A percentile compares a stretch with the other conserved stretches of the same genome.
These are phyloP conservation scores for Melaleuca quinquenervia DNA, from an alignment of 345 rosid genomes.

Conservation along the genomic window DNA sequence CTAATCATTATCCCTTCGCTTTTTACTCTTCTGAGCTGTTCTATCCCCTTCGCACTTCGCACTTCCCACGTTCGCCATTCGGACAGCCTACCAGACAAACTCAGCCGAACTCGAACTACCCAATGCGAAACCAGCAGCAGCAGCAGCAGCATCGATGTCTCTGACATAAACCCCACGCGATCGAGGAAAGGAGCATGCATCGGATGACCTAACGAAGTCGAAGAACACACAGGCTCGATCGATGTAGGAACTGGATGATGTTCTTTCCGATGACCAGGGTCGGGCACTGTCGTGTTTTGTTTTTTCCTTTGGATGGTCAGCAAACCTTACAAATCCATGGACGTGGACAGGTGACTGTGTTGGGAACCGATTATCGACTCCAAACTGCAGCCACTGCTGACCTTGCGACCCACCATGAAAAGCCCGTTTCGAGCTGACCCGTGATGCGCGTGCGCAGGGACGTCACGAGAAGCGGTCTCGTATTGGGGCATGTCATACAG, in stretches of 20 bases:
- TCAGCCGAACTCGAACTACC: neutral
- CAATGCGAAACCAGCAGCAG: neutral
- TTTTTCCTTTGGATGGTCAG: neutral
- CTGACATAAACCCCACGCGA: neutral
- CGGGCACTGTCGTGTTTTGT: neutral
- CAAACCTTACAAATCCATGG: neutral
- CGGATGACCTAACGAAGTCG: neutral
- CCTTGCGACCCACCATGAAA: neutral
- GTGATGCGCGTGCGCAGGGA: rapidly evolving
- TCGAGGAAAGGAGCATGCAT: neutral
- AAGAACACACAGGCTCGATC: neutral
- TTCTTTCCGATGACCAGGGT: neutral
- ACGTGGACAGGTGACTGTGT: neutral
- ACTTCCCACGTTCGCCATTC: neutral
- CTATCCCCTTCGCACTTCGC: no score
- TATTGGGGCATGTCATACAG: rapidly evolving
- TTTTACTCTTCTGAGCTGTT: neutral
- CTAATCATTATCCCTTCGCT: neutral
- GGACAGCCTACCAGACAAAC: neutral
- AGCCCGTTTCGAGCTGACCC: neutral
- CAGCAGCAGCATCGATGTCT: neutral
- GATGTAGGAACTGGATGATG: neutral
- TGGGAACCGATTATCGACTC: neutral
- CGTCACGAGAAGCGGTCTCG: neutral
- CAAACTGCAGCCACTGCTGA: neutral